Base-by-base conservation (phyloP, 2,329 filamentous ascomycete genomes). In the Cytospora piceicola region DNA sequence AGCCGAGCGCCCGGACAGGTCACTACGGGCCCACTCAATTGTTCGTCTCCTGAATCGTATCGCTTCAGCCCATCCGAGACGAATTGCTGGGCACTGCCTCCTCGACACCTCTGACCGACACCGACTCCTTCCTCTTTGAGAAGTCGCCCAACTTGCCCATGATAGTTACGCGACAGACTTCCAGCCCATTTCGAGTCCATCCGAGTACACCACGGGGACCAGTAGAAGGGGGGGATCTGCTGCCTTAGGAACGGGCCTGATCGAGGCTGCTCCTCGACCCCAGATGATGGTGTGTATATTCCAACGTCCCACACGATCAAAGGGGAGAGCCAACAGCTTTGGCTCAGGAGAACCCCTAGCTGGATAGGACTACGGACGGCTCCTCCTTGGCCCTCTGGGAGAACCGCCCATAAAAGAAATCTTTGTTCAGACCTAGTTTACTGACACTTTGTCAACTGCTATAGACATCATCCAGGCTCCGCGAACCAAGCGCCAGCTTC, bases 381-480 rank as follows among this genome's bases (percentile, higher is more conserved):
- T 12, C n/a, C 15, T 27, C 15, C 7, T 4, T 29, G 61, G 12
- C 54, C 39, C 6, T 14, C 22, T 20, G 42, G 61, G 32, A 39
- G 29, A n/a, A 36, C 42, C n/a, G 5, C 20, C 22, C 15, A n/a
- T n/a, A 9, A 22, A 15, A 12, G 15, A 30, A 17, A 11, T 58
- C 30, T n/a, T 27, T 58, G 49, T 39, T 42, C n/a, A 53, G 63
- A 71, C 51, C 51, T 46, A 46, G 64, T 46, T 59, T 20, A 55
- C 66, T 68, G 60, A 68, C 66, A 63, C 57, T 15, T 12, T 60
- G 39, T 34, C 57, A 39, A 59, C 51, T 30, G 27, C 39, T 68
- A 51, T 71, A 88, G 85, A 85, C 85, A 80, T 86, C 85, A 76
- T 83, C 83, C 77, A 82, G 82, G 75, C 81, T 81, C 77, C 82